Evolutionary conservation across 306 rosid species (phyloP).

Genomic region (Boehmeria nivea): DNA sequence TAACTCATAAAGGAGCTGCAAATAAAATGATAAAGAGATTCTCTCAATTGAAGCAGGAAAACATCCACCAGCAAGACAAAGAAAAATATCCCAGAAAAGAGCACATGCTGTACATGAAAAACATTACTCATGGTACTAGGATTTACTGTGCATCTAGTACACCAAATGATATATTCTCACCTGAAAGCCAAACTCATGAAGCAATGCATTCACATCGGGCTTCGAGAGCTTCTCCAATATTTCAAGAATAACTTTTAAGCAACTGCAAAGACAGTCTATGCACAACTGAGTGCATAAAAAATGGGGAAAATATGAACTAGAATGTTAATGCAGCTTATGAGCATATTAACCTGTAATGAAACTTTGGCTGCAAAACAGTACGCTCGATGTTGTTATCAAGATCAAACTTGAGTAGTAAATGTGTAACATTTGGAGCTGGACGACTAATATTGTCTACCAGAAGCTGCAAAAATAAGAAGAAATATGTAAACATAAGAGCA

Average conservation of each 20-base stretch:
- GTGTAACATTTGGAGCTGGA: slow-evolving; percentile 87
- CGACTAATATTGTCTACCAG: slow-evolving; percentile 83
- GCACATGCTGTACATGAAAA: neutral
- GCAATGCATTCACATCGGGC: slow-evolving; percentile 72
- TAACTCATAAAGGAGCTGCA: slow-evolving; percentile 82
- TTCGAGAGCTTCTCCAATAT: slow-evolving; percentile 79
- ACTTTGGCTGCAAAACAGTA: slow-evolving; percentile 82
- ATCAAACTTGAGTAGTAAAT: slow-evolving; percentile 84
- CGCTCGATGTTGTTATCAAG: slow-evolving; percentile 72
- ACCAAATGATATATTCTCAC: slow-evolving; percentile 39
- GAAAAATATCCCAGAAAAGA: neutral
- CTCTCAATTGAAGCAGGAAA: neutral
- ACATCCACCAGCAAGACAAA: neutral
- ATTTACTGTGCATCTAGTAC: too few species aligned
- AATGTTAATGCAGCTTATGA: slow-evolving; percentile 6
- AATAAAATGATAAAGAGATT: slow-evolving; percentile 4
- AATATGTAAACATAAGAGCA: slow-evolving; percentile 6
- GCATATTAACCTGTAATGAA: slow-evolving; percentile 74
- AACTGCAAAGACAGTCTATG: slow-evolving; percentile 48
- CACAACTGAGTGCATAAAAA: slow-evolving; percentile 15
- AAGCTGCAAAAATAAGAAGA: slow-evolving; percentile 53
- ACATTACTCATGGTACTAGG: neutral
- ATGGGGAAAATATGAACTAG: neutral
- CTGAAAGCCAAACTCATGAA: slow-evolving; percentile 96
- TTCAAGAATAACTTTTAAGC: slow-evolving; percentile 93